Conservation (phyloP, 768 basidiomycete genomes). For the Holtermanniella nyarrowii region DNA sequence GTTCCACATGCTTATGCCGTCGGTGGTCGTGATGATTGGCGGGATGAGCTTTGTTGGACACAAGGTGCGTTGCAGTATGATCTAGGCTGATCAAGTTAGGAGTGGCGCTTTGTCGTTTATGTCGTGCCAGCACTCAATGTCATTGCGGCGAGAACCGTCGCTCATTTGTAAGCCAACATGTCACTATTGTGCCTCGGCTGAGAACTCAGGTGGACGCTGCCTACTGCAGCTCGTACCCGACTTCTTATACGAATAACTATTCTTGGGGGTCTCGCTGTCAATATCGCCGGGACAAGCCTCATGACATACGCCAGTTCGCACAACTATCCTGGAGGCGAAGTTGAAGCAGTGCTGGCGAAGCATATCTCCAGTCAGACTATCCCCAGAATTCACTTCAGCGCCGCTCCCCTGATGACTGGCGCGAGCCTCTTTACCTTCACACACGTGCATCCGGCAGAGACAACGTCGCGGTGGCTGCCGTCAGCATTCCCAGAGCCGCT, state of each 20-base stretch:
- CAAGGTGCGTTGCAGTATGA: slow-evolving; percentile 46
- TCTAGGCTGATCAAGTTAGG: slow-evolving; percentile 36
- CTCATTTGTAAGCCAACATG: slow-evolving; percentile 53
- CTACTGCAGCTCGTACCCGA: slow-evolving; percentile 42
- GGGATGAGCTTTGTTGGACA: slow-evolving; percentile 67
- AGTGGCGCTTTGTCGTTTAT: slow-evolving; percentile 94
- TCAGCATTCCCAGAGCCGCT: slow-evolving; percentile 4
- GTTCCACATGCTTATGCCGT: slow-evolving; percentile 9
- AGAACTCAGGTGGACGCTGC: slow-evolving; percentile 1
- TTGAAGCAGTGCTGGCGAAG: slow-evolving; percentile 55
- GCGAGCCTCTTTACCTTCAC: slow-evolving; percentile 70
- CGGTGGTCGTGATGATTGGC: slow-evolving; percentile 14
- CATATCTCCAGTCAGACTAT: slow-evolving; percentile 6
- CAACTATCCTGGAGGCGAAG: slow-evolving; percentile 86
- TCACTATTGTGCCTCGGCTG: not conserved
- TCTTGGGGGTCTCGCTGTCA: slow-evolving; percentile 48
- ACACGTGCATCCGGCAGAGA: slow-evolving; percentile 16
- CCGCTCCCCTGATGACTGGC: slow-evolving; percentile 80
- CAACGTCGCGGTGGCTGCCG: slow-evolving; percentile 5
- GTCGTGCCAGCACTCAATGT: slow-evolving; percentile 71
- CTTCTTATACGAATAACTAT: slow-evolving; percentile 47
- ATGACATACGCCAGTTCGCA: slow-evolving; percentile 52
- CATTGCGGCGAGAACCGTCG: slow-evolving; percentile 58
- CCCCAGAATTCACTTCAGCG: slow-evolving; percentile 56
- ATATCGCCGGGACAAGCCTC: slow-evolving; percentile 50